phyloP scores from a whole-genome alignment of 2,329 filamentous ascomycete species.

The Trichoderma polysporum region DNA sequence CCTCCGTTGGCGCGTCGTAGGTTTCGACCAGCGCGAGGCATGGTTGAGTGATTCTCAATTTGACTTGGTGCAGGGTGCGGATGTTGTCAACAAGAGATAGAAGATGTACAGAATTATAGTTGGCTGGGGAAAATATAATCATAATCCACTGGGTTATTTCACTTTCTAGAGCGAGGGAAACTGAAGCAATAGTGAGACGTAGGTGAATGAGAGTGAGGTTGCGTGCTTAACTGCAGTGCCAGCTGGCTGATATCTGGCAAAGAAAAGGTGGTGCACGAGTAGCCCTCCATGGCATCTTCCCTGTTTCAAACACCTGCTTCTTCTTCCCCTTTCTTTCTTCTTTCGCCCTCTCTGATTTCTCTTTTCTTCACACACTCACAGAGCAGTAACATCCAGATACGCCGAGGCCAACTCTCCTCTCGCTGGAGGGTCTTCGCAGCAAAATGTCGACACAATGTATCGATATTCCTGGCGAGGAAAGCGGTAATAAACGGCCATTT shows the following conservation, averaged over 20 bases:
- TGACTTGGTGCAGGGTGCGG: neutral
- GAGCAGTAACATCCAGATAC: too few relatives aligned
- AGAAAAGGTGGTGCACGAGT: neutral
- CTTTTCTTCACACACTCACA: neutral
- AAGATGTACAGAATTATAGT: neutral
- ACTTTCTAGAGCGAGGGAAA: neutral
- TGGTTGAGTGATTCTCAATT: neutral
- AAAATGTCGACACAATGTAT: neutral
- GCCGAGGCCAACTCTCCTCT: neutral
- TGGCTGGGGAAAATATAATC: too few relatives aligned
- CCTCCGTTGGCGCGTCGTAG: neutral
- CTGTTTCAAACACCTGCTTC: rapidly evolving
- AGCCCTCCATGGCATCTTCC: neutral
- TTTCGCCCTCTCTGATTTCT: neutral
- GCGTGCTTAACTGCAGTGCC: neutral
- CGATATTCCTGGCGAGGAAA: neutral
- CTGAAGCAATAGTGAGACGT: neutral
- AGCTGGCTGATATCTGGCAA: neutral
- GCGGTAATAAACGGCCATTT: neutral
- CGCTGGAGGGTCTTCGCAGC: neutral
- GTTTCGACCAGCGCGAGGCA: neutral
- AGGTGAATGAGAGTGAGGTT: neutral
- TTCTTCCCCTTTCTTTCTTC: neutral
- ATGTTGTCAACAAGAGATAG: neutral
- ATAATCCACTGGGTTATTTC: too few relatives aligned